phyloP scores from a whole-genome alignment of 371 early-diverging fungal genomes.

The Chytridium lagenaria region DNA sequence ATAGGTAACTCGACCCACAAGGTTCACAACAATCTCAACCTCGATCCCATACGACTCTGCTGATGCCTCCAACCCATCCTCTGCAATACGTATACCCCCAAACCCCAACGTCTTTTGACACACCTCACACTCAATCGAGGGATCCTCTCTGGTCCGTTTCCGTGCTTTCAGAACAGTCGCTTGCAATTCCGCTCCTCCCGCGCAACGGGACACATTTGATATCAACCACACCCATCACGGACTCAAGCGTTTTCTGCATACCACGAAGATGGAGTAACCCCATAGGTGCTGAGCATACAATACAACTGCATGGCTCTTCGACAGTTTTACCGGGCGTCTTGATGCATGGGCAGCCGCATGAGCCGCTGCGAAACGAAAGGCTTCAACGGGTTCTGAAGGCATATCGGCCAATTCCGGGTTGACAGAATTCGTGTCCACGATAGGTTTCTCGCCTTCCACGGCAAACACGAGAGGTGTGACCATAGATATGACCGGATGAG shows the following conservation, averaged over 20 bases:
- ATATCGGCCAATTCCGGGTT: background rate
- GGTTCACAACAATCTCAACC: slow-evolving; percentile 44
- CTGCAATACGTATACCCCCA: slow-evolving; percentile 26
- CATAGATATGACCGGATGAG: slow-evolving; percentile 15
- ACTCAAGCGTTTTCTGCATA: slow-evolving; percentile 24
- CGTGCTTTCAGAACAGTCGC: background rate
- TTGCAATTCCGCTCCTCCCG: no score
- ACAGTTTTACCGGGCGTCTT: slow-evolving; percentile 27
- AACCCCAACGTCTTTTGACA: slow-evolving; percentile 39
- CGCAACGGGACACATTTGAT: no score
- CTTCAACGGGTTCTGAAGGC: background rate
- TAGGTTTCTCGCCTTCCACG: background rate
- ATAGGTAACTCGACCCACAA: slow-evolving; percentile 45
- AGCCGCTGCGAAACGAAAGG: slow-evolving; percentile 16
- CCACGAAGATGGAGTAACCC: slow-evolving; percentile 32
- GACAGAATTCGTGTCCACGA: background rate
- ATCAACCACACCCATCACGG: slow-evolving; percentile 10
- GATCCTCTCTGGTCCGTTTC: background rate
- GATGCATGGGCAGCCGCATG: slow-evolving; percentile 36
- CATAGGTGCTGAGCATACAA: slow-evolving; percentile 15
- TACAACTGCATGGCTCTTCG: slow-evolving; percentile 32
- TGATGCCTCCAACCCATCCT: background rate
- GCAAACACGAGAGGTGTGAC: slow-evolving; percentile 6
- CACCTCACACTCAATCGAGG: slow-evolving; percentile 39
- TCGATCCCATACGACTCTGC: slow-evolving; percentile 29